Base-by-base conservation (phyloP, 805 yeast genomes). In the Ogataea pilisensis region DNA sequence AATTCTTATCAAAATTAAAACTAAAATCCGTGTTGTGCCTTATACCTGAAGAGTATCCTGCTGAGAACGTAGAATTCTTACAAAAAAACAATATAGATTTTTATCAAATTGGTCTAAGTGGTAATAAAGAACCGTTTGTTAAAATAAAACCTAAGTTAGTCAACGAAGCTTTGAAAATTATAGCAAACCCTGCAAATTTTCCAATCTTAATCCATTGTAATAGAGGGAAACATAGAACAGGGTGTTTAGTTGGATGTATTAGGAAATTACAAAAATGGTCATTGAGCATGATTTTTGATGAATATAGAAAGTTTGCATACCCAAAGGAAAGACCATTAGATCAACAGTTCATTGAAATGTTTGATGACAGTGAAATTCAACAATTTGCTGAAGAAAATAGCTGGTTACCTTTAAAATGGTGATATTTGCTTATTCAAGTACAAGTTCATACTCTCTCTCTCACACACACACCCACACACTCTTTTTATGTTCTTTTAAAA, bases 311-410 rank as follows among this genome's bases (percentile, higher is more conserved):
- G 54, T 93, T 89, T 67, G 95, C 98, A 7, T 84, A 84, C 39
- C 99, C 99, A 8, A 93, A 93, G 63, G 93, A 89, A 42, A 72
- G 99, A 49, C 95, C 97, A 13, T 71, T 93, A 69, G 99, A 93
- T 64, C 96, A 89, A 61, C 96, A 91, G 60, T 85, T 91, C 55
- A 91, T 91, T 44, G 99, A 93, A 64, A 70, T 88, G 70, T 91
- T 85, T 59, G 83, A 89, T 53, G 85, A 80, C 38, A 57, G 65
- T 4, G 81, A 76, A 41, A 76, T 85, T n/a, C 70, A 69, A 13
- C 61, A 70, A 34, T 72, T 68, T 48, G 89, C 89, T 5, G 51
- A 54, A 5, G 58, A 68, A 30, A 65, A 72, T 31, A 60, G 69
- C 8, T 78, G 89, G 76, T 61, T 87, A 40, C 95, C 95, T 7